phyloP scores from a whole-genome alignment of 202 grass and related monocot species.

The Setaria italica region DNA sequence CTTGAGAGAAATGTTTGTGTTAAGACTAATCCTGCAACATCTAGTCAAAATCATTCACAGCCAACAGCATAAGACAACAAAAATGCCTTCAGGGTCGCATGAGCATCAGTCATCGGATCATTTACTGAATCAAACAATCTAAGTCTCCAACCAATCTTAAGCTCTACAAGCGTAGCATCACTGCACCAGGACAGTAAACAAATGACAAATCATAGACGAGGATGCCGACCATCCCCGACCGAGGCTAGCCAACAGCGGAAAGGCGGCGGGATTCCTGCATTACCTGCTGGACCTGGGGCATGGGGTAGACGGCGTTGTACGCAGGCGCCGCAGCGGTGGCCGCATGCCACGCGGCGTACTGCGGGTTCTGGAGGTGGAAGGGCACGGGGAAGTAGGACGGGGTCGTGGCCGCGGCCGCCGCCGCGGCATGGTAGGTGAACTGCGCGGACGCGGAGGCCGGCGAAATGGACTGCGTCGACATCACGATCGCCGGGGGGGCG shows the following conservation, averaged over 20 bases:
- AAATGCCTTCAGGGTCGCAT: not conserved
- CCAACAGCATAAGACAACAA: not conserved
- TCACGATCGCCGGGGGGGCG: conserved; percentile 6
- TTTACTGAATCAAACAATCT: not conserved
- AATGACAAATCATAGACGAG: not conserved
- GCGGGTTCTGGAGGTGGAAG: conserved; percentile 71
- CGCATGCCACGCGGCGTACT: conserved; percentile 36
- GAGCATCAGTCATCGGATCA: conserved; percentile 4
- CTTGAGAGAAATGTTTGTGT: not conserved
- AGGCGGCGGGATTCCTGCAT: not conserved
- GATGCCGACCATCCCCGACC: not conserved
- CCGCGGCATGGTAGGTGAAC: conserved; percentile 42
- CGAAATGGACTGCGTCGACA: conserved; percentile 63
- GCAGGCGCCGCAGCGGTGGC: not conserved
- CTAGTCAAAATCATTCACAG: not conserved
- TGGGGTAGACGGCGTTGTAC: conserved; percentile 46
- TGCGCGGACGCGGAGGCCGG: conserved; percentile 36
- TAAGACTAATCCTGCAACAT: not conserved
- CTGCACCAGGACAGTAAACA: not conserved
- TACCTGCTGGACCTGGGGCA: conserved; percentile 75
- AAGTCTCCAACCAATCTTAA: not conserved
- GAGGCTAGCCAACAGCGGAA: not conserved
- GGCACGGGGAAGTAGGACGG: conserved; percentile 73
- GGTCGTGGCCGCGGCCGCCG: not conserved
- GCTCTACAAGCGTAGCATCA: no score